These are phyloP conservation scores for Nitzschia sp. DNA, from an alignment of 108 stramenopile species.

Conservation along the genomic window DNA sequence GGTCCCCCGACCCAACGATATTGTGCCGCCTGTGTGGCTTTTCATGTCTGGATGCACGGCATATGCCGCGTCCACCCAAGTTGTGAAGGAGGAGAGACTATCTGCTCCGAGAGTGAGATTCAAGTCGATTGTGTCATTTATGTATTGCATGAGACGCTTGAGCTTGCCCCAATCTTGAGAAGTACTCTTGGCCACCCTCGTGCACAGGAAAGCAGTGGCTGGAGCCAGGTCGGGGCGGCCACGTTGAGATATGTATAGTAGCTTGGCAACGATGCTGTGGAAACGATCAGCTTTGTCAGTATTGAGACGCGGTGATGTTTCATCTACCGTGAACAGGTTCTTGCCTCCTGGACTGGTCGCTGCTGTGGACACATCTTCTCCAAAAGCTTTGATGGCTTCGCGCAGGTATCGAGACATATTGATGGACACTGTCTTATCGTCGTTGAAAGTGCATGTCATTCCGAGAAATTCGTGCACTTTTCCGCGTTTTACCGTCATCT, in stretches of 20 bases:
- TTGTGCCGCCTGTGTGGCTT: conserved; percentile 50
- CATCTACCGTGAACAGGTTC: conserved; percentile 39
- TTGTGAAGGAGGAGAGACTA: conserved; percentile 1
- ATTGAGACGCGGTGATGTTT: too few relatives aligned
- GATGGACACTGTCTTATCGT: conserved; percentile 9
- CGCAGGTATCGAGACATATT: conserved; percentile 32
- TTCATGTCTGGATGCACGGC: conserved; percentile 40
- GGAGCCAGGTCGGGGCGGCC: conserved; percentile 34
- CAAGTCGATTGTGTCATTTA: too few relatives aligned
- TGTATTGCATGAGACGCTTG: conserved; percentile 37
- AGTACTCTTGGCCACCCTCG: conserved; percentile 41
- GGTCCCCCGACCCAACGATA: conserved; percentile 37
- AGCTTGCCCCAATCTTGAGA: conserved; percentile 50
- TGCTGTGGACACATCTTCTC: conserved; percentile 1
- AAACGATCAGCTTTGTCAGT: too few relatives aligned
- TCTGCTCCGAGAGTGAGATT: conserved; percentile 31
- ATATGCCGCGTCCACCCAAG: conserved; percentile 39
- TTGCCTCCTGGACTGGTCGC: conserved; percentile 39
- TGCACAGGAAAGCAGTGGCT: conserved; percentile 49
- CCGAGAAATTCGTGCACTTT: conserved; percentile 47
- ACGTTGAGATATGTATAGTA: conserved; percentile 25
- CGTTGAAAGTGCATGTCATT: conserved; percentile 32
- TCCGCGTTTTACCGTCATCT: conserved; percentile 32
- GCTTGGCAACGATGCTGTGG: conserved; percentile 38
- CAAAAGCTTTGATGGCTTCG: conserved; percentile 10